Evolutionary conservation across 805 yeast genomes (phyloP), one percentile per base, ranked within the genome.

Genomic region (Sungouiozyma ichnusensis): DNA sequence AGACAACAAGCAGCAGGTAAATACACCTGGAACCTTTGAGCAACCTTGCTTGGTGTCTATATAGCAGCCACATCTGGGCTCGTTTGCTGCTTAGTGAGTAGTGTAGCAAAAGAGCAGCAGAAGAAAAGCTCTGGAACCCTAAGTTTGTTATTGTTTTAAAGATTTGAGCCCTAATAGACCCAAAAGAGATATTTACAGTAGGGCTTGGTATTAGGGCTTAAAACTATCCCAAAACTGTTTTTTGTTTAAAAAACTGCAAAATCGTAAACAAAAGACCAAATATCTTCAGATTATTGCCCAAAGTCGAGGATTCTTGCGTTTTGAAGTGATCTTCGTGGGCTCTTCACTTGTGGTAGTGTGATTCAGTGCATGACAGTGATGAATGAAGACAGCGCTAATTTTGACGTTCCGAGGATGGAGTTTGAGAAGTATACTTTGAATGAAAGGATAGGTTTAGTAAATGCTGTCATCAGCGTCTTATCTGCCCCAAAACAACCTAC

Each of bases 401-500:
- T 16, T 9, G 18, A 33, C 27, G 20, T 27, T 16, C 37, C 14
- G 37, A 24, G 14, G 15, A 39, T 20, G 9, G 36, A 39, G 20
- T 29, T 40, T 32, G 16, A 24, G 4, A 16, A 33, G 20, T 53
- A 54, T 33, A 36, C 34, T 16, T 27, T 33, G 33, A 54, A 58
- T 9, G 56, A 43, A 39, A 60, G 36, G 39, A 53, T 36, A 72
- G 86, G 81, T 35, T 65, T 81, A 42, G 74, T 82, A 36, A 81
- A 85, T 57, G 79, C 80, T 20, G 84, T 88, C 18, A 82, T 85
- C 32, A 70, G 83, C 19, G 73, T 77, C 7, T 69, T 92, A 44
- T 68, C 74, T 11, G 65, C 73, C 11, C 95, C 97, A 0, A 78
- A 77, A 16, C 83, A 81, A 36, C 70, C 71, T n/a, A 85, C 95